Base-by-base conservation (phyloP, 768 basidiomycete genomes). In the Suillus weaverae region DNA sequence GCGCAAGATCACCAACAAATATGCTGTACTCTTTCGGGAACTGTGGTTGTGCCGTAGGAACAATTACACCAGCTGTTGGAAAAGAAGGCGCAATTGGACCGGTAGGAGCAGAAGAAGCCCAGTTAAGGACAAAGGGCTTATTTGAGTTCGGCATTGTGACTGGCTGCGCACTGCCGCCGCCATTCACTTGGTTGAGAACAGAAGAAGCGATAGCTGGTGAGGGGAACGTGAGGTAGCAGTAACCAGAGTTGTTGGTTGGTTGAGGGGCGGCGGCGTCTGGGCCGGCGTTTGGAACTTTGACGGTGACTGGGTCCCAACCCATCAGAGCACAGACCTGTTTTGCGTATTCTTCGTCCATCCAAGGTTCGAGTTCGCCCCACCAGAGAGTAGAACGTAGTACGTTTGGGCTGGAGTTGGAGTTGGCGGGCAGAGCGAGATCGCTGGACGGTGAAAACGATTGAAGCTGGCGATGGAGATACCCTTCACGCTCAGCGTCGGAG, bases 271-370 rank as follows among this genome's bases (percentile, higher is more conserved):
- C 80, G 64, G 81, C 70, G 69, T 89, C 89, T 30, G 84, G 83
- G 50, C 83, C 74, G 20, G 86, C 83, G 65, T 79, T 86, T 18
- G 92, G 91, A 41, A 94, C 86, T 76, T 88, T 88, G 78, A 92
- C 86, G 74, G 75, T 83, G 72, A 87, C 81, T 18, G 88, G 85
- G 64, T 93, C 91, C 94, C 95, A 96, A 64, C 89, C 87, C 91
- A 95, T 92, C 73, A 94, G 80, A 53, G 76, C 79, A 77, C 93
- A 93, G 71, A 95, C 92, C 74, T 94, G 91, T 77, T 91, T 90
- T 51, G 89, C 91, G 81, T 95, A 97, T 75, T 92, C 90, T 85
- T 95, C 93, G 79, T 96, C 94, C 95, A 97, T 96, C 95, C 95
- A 97, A 69, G 90, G 88, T 77, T 97, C 95, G 62, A 97, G 85